phyloP scores from a whole-genome alignment of 345 rosid species.

The Eucalyptus microcorys region DNA sequence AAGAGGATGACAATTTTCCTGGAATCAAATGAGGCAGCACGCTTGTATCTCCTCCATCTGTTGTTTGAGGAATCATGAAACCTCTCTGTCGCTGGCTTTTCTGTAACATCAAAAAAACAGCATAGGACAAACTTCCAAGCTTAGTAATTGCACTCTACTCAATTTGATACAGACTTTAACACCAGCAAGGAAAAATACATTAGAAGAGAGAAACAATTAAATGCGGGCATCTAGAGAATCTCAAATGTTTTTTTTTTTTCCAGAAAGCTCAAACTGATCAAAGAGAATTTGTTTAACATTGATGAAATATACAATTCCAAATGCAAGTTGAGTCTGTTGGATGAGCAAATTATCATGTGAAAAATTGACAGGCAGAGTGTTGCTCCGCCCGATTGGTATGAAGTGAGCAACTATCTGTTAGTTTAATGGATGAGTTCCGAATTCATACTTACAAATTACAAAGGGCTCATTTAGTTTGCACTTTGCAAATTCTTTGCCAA shows the following conservation, averaged over 20 bases:
- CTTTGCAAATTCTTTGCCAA: background rate
- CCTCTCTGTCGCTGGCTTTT: slow-evolving; percentile 46
- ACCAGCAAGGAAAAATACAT: background rate
- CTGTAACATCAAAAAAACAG: slow-evolving; percentile 1
- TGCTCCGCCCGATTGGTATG: background rate
- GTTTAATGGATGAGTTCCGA: background rate
- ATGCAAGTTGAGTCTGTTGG: background rate
- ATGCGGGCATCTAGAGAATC: background rate
- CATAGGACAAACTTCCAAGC: background rate
- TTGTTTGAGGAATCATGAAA: slow-evolving; percentile 54
- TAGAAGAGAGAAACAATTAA: background rate
- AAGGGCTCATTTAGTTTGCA: background rate
- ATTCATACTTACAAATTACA: background rate
- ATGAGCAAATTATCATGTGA: background rate
- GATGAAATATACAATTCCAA: background rate
- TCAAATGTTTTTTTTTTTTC: background rate
- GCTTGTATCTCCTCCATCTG: slow-evolving; percentile 85
- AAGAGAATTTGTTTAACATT: background rate
- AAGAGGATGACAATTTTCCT: slow-evolving; percentile 75
- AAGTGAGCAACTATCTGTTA: background rate
- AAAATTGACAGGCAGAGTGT: background rate
- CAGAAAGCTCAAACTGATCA: background rate
- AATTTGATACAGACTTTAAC: background rate
- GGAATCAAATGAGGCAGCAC: slow-evolving; percentile 77
- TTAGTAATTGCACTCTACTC: background rate